These are phyloP conservation scores for Aspergillus pseudoglaucus DNA, from an alignment of 2,329 filamentous ascomycete species.

Conservation along the genomic window DNA sequence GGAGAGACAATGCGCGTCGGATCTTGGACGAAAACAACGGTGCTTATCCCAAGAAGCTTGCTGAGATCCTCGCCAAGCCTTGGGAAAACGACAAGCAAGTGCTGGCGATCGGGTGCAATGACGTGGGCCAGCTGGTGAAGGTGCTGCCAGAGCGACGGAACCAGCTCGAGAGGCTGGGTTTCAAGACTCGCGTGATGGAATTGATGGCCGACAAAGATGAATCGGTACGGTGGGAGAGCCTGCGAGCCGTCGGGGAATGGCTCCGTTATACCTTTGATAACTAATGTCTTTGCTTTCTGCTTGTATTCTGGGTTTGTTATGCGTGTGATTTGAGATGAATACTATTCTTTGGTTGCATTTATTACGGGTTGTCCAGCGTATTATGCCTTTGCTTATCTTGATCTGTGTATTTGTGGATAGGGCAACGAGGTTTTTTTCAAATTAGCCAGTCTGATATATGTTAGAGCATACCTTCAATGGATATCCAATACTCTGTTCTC, in stretches of 20 bases:
- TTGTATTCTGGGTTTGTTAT: background rate
- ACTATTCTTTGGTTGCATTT: no score
- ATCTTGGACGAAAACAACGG: constrained; percentile 81
- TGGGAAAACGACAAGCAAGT: constrained; percentile 82
- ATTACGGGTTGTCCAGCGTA: no score
- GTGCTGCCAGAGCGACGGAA: constrained; percentile 78
- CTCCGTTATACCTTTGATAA: constrained; percentile 62
- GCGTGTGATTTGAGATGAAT: no score
- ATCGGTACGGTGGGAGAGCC: constrained; percentile 83
- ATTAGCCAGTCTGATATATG: background rate
- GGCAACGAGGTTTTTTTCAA: no score
- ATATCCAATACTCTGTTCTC: constrained; percentile 8
- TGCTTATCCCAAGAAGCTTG: constrained; percentile 69
- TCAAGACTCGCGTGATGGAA: constrained; percentile 87
- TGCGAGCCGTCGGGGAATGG: constrained; percentile 76
- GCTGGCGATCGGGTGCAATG: constrained; percentile 86
- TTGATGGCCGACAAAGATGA: constrained; percentile 87
- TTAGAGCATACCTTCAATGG: constrained; percentile 3
- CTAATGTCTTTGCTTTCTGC: constrained; percentile 18
- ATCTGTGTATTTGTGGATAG: no score
- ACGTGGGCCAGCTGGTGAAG: constrained; percentile 80
- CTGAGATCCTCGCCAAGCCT: constrained; percentile 76
- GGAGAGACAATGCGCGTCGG: constrained; percentile 81
- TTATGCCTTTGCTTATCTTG: no score
- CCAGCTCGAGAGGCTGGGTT: constrained; percentile 72